Percentiles rank a stretch among this genome's conserved stretches.
Evolutionary conservation across 2,329 filamentous ascomycete species (phyloP).

Genomic region (Coniochaeta sp.): DNA sequence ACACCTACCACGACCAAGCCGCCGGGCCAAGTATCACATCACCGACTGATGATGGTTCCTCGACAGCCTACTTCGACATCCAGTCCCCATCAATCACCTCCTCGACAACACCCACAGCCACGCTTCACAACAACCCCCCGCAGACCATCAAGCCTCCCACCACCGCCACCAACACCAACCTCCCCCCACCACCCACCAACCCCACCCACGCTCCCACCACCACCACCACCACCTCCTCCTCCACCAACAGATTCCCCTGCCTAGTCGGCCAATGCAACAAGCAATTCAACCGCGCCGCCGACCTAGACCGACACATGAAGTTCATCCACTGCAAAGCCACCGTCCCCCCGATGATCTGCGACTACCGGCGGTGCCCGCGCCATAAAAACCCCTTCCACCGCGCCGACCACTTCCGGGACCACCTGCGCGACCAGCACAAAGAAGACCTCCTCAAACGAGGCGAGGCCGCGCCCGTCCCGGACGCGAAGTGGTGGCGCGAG

Average conservation of each 20-base stretch:
- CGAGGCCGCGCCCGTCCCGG: constrained; percentile 11
- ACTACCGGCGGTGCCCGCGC: constrained; percentile 43
- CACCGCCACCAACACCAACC: constrained; percentile 3
- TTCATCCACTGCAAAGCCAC: constrained; percentile 40
- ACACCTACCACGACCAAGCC: background rate
- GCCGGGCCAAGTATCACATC: background rate
- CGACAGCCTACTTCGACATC: background rate
- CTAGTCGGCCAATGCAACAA: constrained; percentile 33
- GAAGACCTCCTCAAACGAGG: constrained; percentile 47
- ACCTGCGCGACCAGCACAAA: constrained; percentile 47
- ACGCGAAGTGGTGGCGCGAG: constrained; percentile 13
- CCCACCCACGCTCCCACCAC: background rate
- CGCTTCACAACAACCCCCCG: background rate
- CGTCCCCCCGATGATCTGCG: constrained; percentile 32
- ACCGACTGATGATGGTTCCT: background rate
- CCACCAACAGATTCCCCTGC: constrained; percentile 23
- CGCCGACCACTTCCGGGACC: constrained; percentile 50
- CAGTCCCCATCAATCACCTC: background rate
- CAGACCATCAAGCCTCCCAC: background rate
- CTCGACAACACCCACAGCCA: background rate
- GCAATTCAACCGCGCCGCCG: constrained; percentile 44
- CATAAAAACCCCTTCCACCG: constrained; percentile 40
- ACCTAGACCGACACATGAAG: constrained; percentile 45
- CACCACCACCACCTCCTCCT: background rate
- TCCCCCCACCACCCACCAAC: background rate